Conservation (phyloP, 1,284 basidiomycete genomes). For the Leccinum brunneo-olivaceum region DNA sequence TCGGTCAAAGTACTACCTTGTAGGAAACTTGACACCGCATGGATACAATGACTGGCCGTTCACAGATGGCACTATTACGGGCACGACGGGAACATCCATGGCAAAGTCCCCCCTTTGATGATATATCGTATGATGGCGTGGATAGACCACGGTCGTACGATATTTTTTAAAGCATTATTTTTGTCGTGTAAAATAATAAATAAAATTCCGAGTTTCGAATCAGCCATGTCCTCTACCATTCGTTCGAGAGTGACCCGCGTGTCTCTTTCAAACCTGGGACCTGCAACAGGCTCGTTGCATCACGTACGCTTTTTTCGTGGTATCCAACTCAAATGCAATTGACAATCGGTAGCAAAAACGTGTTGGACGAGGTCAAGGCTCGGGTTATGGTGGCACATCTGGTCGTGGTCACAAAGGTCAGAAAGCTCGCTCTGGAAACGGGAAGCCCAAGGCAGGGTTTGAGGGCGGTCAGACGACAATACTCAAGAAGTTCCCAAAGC, state of each 20-base stretch:
- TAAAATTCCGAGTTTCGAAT: not conserved
- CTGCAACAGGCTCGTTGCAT: constrained; percentile 57
- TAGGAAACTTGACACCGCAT: constrained; percentile 6
- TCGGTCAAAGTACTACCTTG: not conserved
- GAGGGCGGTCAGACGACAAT: constrained; percentile 97
- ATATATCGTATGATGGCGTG: too few species aligned
- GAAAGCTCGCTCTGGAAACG: constrained; percentile 86
- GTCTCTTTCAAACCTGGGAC: constrained; percentile 57
- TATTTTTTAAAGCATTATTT: too few species aligned
- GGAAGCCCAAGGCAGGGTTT: constrained; percentile 75
- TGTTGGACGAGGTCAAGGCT: constrained; percentile 88
- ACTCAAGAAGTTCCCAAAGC: constrained; percentile 87
- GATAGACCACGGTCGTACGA: too few species aligned
- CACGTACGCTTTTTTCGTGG: constrained; percentile 36
- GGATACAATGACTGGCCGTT: constrained; percentile 27
- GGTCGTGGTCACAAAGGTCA: constrained; percentile 96
- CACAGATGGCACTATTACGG: constrained; percentile 5
- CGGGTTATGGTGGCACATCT: constrained; percentile 85
- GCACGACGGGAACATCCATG: too few species aligned
- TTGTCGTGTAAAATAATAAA: not conserved
- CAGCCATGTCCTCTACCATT: constrained; percentile 28
- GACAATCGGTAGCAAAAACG: constrained; percentile 70
- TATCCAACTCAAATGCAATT: not conserved
- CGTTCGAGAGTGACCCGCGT: constrained; percentile 33
- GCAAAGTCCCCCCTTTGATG: too few species aligned